Conservation (phyloP, 495 filamentous ascomycete genomes). For the Talaromyces stipitatus region DNA sequence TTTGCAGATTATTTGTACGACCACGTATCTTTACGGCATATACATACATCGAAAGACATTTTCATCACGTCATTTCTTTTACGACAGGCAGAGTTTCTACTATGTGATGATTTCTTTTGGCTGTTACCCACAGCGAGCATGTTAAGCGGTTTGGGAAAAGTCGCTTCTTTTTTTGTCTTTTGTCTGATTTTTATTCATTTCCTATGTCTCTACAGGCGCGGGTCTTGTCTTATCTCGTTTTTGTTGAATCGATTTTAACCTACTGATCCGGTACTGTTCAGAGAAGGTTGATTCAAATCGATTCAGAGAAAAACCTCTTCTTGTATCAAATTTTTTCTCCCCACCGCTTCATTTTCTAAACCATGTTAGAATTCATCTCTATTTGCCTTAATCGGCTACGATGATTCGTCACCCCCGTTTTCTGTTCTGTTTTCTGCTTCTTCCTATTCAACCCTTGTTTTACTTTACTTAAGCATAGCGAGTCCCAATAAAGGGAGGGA, state of each 20-base stretch:
- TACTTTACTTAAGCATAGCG: slow-evolving; percentile 1
- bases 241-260: background rate
- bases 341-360: background rate
- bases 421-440: background rate
- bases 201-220: background rate
- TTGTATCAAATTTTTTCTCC: background rate
- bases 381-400: background rate
- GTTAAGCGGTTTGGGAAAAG: background rate
- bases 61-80: background rate
- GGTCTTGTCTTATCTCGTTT: slow-evolving; percentile 2
- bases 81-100: background rate
- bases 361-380: background rate
- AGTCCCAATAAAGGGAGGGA: background rate
- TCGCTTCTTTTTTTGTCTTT: background rate
- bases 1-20: background rate
- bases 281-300: background rate
- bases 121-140: background rate
- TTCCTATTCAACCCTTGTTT: slow-evolving; percentile 2
- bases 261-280: background rate
- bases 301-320: background rate
- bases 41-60: background rate
- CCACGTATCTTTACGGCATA: background rate
- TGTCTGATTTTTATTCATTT: slow-evolving; percentile 3
- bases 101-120: slow-evolving; percentile 2
- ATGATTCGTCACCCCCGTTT: background rate